phyloP scores from a whole-genome alignment of 2,329 filamentous ascomycete species.

The Orbilia blumenaviensis region DNA sequence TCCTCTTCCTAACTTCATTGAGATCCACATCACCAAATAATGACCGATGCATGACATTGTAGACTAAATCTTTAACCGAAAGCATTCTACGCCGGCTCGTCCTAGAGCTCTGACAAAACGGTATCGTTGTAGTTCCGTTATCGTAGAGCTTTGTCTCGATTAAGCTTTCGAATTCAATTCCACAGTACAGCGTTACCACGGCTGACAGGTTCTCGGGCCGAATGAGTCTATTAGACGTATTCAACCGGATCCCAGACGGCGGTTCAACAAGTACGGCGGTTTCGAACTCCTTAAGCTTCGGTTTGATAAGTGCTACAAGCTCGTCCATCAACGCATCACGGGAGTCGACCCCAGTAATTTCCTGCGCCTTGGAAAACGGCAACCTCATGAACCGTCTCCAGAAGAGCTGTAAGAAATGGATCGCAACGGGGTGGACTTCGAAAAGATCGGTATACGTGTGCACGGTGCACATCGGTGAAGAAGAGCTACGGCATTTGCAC shows the following conservation, averaged over 20 bases:
- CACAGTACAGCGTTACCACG: constrained; percentile 22
- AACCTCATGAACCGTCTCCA: constrained; percentile 27
- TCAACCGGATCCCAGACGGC: neutral
- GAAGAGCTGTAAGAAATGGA: constrained; percentile 33
- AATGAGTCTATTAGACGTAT: constrained; percentile 35
- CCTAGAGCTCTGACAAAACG: constrained; percentile 15
- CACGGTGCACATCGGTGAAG: neutral
- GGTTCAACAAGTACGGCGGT: constrained; percentile 1
- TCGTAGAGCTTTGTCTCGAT: constrained; percentile 30
- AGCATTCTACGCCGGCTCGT: constrained; percentile 43
- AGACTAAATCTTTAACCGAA: constrained; percentile 37
- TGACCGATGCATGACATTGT: constrained; percentile 39
- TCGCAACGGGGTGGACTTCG: constrained; percentile 22
- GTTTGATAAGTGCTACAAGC: constrained; percentile 33
- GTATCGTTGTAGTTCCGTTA: constrained; percentile 2
- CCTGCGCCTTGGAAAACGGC: neutral
- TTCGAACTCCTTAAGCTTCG: constrained; percentile 30
- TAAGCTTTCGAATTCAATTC: constrained; percentile 23
- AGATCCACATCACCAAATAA: constrained; percentile 24
- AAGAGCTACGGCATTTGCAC: constrained; percentile 26
- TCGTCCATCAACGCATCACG: constrained; percentile 39
- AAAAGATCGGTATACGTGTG: constrained; percentile 27
- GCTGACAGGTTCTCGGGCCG: constrained; percentile 21
- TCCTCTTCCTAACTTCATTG: constrained; percentile 18
- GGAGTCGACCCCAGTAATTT: neutral